Percentiles rank a stretch among this genome's conserved stretches.
Evolutionary conservation across 2,329 filamentous ascomycete species (phyloP).

Genomic region (Neophaeococcomyces aloes): DNA sequence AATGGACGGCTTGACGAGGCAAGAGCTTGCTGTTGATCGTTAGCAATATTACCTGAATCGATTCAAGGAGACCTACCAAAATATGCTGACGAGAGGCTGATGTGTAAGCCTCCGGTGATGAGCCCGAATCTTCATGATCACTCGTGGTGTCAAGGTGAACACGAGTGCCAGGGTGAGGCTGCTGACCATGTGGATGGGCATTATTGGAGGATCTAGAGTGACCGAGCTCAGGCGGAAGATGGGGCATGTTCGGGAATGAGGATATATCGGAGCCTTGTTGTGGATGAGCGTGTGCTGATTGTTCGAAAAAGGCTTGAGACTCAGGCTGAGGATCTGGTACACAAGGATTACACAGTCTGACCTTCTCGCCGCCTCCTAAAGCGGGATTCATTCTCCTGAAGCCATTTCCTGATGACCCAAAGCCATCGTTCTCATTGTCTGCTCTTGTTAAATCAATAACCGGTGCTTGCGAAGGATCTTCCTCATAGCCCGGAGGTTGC

Average conservation of each 20-base stretch:
- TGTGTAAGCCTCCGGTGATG: background rate
- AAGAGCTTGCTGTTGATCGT: background rate
- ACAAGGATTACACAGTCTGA: constrained; percentile 62
- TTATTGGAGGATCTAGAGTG: too few relatives aligned
- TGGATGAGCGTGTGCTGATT: constrained; percentile 5
- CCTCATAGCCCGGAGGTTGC: constrained; percentile 50
- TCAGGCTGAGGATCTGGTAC: constrained; percentile 58
- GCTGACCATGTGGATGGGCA: background rate
- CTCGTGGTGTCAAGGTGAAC: background rate
- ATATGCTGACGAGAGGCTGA: constrained; percentile 1
- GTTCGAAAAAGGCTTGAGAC: constrained; percentile 24
- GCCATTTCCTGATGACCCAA: constrained; percentile 19
- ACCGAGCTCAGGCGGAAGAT: background rate
- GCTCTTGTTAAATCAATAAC: constrained; percentile 39
- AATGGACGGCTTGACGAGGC: background rate
- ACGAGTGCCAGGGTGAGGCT: constrained; percentile 4
- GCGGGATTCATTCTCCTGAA: constrained; percentile 33
- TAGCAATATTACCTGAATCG: background rate
- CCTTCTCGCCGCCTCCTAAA: constrained; percentile 55
- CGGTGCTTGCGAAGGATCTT: constrained; percentile 29
- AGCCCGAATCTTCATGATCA: background rate
- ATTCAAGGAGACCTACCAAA: constrained; percentile 1
- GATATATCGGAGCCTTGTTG: background rate
- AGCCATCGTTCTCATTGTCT: constrained; percentile 22
- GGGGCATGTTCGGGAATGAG: background rate